Evolutionary conservation across 768 basidiomycete genomes (phyloP).

Genomic region (Lentinula boryana): DNA sequence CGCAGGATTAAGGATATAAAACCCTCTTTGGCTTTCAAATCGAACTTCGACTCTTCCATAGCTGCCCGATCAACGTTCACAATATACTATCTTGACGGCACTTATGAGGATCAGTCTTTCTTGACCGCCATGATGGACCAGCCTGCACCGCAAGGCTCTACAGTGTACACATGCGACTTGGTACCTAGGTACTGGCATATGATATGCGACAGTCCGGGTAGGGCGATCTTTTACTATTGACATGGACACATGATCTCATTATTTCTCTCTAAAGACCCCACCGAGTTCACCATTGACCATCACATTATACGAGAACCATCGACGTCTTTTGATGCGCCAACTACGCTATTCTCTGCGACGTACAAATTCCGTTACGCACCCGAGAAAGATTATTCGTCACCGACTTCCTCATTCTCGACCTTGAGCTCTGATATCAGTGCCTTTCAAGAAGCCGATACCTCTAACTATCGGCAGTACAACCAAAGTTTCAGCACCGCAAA

Average conservation of each 20-base stretch:
- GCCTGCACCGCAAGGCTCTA: constrained; percentile 18
- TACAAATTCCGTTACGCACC: constrained; percentile 48
- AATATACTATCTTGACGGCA: background rate
- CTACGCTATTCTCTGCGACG: constrained; percentile 47
- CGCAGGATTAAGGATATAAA: constrained; percentile 57
- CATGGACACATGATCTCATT: background rate
- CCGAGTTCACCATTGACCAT: constrained; percentile 61
- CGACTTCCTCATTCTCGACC: constrained; percentile 8
- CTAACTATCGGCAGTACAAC: background rate
- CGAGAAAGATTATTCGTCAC: constrained; percentile 1
- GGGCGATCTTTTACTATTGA: background rate
- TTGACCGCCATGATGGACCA: constrained; percentile 23
- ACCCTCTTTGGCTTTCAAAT: constrained; percentile 60
- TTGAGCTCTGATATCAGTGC: constrained; percentile 42
- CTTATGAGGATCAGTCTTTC: constrained; percentile 10
- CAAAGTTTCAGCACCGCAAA: background rate
- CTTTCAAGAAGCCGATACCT: background rate
- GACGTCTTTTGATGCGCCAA: background rate
- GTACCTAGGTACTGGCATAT: constrained; percentile 63
- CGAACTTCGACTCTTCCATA: constrained; percentile 30
- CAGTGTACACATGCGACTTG: constrained; percentile 55
- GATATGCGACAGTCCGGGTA: constrained; percentile 51
- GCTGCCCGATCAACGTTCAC: constrained; percentile 24
- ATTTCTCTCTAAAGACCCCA: constrained; percentile 43
- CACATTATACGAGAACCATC: constrained; percentile 38